Evolutionary conservation across 768 basidiomycete species (phyloP).

Genomic region (Phlebiopsis gigantea): DNA sequence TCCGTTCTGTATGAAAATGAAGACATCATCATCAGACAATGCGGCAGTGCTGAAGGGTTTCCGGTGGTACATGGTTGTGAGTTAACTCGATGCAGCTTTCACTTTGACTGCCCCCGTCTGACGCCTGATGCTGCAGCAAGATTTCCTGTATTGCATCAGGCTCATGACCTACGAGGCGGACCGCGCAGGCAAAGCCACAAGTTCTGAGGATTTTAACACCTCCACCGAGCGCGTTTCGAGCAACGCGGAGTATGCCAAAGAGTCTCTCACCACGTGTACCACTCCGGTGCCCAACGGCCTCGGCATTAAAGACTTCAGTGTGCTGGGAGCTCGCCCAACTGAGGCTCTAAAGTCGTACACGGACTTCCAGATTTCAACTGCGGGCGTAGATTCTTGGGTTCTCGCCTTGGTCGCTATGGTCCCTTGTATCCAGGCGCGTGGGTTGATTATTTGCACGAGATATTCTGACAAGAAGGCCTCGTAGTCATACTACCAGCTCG

Average conservation of each 20-base stretch:
- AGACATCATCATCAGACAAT: conserved; percentile 1
- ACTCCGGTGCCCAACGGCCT: conserved; percentile 2
- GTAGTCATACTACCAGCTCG: background rate
- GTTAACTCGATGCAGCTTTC: background rate
- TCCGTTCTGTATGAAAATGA: conserved; percentile 8
- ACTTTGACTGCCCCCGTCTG: background rate
- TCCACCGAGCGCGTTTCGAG: conserved; percentile 1
- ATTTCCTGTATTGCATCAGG: conserved; percentile 13
- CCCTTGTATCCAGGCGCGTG: conserved; percentile 13
- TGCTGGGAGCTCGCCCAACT: conserved; percentile 6
- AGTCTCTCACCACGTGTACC: conserved; percentile 5
- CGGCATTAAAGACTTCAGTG: conserved; percentile 6
- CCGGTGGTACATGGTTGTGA: background rate
- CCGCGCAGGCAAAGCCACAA: conserved; percentile 10
- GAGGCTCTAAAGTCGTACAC: conserved; percentile 7
- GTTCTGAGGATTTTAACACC: conserved; percentile 1
- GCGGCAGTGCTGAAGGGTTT: conserved; percentile 4
- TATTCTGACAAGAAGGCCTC: background rate
- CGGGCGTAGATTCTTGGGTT: conserved; percentile 8
- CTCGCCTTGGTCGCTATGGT: conserved; percentile 11
- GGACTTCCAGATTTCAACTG: conserved; percentile 9
- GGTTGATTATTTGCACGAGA: background rate
- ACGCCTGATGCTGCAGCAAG: conserved; percentile 5
- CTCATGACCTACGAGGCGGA: conserved; percentile 12
- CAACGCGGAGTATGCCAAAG: conserved; percentile 5